Base-by-base conservation (phyloP, 441 rosid species). In the Populus tomentosa region DNA sequence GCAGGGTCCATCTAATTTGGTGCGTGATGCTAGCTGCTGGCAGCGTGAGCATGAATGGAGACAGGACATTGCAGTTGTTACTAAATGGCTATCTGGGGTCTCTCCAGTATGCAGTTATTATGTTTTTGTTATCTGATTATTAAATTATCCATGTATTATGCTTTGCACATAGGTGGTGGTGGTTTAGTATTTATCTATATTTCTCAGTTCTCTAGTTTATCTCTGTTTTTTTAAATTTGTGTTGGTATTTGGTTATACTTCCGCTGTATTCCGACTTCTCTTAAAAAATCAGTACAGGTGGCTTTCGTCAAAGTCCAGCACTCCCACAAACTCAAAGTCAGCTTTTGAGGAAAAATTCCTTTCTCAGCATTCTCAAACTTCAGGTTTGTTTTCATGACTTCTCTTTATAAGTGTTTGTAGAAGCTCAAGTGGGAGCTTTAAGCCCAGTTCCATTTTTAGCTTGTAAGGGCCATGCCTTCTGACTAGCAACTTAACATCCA, bases 11-110 rank as follows among this genome's bases (percentile, higher is more conserved):
- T 88, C 97, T 77, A 92, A 96, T 87, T 71, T 89, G 67, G 98
- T 90, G 46, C 90, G 88, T 23, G 99, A 96, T 86, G 96, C 97
- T 82, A 92, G 95, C 82, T 84, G 95, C 85, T 96, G 98, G 99
- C 98, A 87, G 82, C 89, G 90, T 69, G 99, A 96, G 86, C 94
- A 94, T 88, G 97, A 94, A 80, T 96, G 99, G 99, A 94, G 97
- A 65, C 99, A 96, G 87, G 99, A 94, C 81, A 90, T 94, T 79
- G 98, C 98, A 68, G 99, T 96, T 82, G 95, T 89, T 80, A 96
- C 98, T 3, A 96, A 94, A 90, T 96, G 98, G 99, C 82, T 96
- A 75, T 78, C 98, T 8, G 98, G 98, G 71, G 95, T 87, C 68
- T 94, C 99, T 87, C 98, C 97, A 32, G 99, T 96, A 87, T 62